Percentiles rank a stretch among this genome's conserved stretches.
These are phyloP conservation scores for Alternaria solani DNA, from an alignment of 2,329 filamentous ascomycete genomes.

Conservation along the genomic window DNA sequence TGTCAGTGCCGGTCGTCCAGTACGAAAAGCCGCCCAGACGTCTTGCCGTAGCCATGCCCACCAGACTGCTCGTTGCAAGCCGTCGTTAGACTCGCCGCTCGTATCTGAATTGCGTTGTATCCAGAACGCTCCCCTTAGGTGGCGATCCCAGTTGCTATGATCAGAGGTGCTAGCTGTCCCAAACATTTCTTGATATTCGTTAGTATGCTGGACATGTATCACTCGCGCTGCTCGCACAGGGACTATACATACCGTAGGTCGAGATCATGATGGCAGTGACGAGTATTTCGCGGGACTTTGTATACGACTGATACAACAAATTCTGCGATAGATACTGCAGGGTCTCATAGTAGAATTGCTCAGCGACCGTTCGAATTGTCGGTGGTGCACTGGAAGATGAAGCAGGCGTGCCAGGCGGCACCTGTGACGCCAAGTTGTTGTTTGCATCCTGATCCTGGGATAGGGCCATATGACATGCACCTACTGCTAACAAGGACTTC, in stretches of 20 bases:
- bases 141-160: constrained; percentile 65
- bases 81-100: constrained; percentile 63
- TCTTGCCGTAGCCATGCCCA: constrained; percentile 73
- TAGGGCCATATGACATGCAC: constrained; percentile 60
- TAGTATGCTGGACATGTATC: not conserved
- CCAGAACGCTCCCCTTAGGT: constrained; percentile 71
- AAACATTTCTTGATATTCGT: constrained; percentile 62
- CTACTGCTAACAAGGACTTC: constrained; percentile 61
- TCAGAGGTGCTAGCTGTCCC: constrained; percentile 57
- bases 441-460: constrained; percentile 33
- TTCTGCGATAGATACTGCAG: constrained; percentile 68
- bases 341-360: constrained; percentile 68
- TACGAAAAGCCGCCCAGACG: constrained; percentile 69
- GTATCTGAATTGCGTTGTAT: constrained; percentile 68
- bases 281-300: constrained; percentile 64
- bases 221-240: not conserved
- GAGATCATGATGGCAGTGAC: constrained; percentile 67
- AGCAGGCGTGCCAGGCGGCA: constrained; percentile 28
- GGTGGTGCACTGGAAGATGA: constrained; percentile 24
- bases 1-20: constrained; percentile 63
- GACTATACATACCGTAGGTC: constrained; percentile 54
- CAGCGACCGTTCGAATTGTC: constrained; percentile 46
- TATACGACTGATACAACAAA: constrained; percentile 66
- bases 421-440: constrained; percentile 36
- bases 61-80: constrained; percentile 67